Conservation (phyloP, 1,139 yeast species). For the Hemisphaericaspora xylanilytica region DNA sequence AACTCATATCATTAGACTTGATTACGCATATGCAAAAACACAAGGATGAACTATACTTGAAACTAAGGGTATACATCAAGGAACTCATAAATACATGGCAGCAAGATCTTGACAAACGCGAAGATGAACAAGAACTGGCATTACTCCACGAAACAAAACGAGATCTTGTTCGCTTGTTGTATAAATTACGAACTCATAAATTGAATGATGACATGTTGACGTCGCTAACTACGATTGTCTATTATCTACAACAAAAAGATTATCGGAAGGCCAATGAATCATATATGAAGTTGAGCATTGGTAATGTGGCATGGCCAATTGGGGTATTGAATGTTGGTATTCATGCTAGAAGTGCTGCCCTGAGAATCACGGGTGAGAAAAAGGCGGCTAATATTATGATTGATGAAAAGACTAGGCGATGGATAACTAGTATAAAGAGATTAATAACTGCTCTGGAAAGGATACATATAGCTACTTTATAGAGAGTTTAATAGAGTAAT, state of each 20-base stretch:
- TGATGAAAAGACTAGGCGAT: constrained; percentile 69
- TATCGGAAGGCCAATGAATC: constrained; percentile 62
- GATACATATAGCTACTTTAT: neutral
- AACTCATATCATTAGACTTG: constrained; percentile 10
- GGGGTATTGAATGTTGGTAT: constrained; percentile 81
- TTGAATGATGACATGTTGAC: constrained; percentile 47
- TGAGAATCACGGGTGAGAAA: constrained; percentile 35
- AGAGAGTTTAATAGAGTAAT: too few relatives aligned
- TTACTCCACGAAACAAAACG: constrained; percentile 54
- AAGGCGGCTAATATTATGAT: constrained; percentile 74
- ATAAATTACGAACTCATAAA: constrained; percentile 50
- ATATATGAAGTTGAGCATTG: constrained; percentile 75
- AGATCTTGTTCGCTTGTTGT: constrained; percentile 59
- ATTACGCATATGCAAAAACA: constrained; percentile 11
- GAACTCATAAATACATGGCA: constrained; percentile 48
- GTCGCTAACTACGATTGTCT: constrained; percentile 58
- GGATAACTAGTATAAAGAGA: constrained; percentile 76
- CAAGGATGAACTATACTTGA: constrained; percentile 32
- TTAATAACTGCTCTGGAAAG: constrained; percentile 57
- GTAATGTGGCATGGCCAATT: constrained; percentile 92
- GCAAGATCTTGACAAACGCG: constrained; percentile 5
- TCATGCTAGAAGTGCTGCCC: constrained; percentile 63
- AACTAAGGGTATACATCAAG: constrained; percentile 52
- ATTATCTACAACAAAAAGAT: constrained; percentile 55
- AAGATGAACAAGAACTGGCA: constrained; percentile 5